These are phyloP conservation scores for Quercus rubra DNA, from an alignment of 306 rosid genomes.

Conservation along the genomic window DNA sequence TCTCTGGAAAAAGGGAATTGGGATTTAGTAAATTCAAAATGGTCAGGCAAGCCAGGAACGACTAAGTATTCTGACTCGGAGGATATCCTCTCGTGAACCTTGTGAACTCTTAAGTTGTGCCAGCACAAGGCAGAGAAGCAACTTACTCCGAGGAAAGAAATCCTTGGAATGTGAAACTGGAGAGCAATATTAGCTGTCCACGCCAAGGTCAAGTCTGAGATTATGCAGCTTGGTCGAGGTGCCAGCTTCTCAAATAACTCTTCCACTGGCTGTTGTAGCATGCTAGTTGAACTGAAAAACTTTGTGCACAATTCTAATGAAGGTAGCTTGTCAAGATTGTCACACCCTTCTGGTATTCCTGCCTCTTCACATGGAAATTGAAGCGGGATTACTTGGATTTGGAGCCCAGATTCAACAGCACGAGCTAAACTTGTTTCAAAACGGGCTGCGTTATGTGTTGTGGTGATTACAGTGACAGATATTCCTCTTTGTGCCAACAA, in stretches of 20 bases:
- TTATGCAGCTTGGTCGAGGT: constrained; percentile 37
- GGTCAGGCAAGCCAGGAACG: constrained; percentile 35
- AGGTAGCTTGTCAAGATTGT: constrained; percentile 41
- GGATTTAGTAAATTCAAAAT: constrained; percentile 25
- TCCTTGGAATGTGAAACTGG: constrained; percentile 48
- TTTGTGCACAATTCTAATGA: neutral
- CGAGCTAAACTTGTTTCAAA: constrained; percentile 1
- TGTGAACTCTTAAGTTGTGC: neutral
- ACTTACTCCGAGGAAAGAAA: constrained; percentile 43
- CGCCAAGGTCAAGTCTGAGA: constrained; percentile 37
- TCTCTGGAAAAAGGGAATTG: neutral
- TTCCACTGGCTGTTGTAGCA: constrained; percentile 24
- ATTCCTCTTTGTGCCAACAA: constrained; percentile 16
- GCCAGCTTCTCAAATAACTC: constrained; percentile 22
- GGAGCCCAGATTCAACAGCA: constrained; percentile 6
- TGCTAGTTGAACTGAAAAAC: constrained; percentile 26
- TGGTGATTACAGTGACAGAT: constrained; percentile 33
- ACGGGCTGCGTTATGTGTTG: constrained; percentile 34
- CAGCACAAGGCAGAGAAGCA: constrained; percentile 39
- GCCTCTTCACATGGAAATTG: constrained; percentile 31
- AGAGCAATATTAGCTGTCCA: constrained; percentile 49
- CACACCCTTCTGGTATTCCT: constrained; percentile 42
- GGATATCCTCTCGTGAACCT: neutral
- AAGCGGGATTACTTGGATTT: constrained; percentile 17
- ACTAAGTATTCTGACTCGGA: constrained; percentile 22